Conservation (phyloP, 1,139 yeast species). For the Chernovozyma sophiae-reginae region DNA sequence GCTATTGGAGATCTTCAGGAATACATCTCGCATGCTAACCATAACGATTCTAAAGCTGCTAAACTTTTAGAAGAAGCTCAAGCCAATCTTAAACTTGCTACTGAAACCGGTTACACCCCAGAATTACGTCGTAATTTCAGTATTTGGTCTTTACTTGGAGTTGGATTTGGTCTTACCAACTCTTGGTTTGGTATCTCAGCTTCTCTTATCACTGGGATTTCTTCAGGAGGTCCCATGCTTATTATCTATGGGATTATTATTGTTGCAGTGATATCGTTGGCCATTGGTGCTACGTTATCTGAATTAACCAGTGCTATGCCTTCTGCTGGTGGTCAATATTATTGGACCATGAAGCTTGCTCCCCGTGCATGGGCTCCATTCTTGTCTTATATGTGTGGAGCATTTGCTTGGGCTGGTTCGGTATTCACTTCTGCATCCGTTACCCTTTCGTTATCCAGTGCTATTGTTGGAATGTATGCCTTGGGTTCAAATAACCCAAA, state of each 20-base stretch:
- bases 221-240: constrained; percentile 55
- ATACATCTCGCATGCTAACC: constrained; percentile 13
- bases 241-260: constrained; percentile 54
- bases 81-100: constrained; percentile 27
- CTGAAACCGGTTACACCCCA: constrained; percentile 33
- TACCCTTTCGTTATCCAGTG: constrained; percentile 49
- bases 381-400: constrained; percentile 55
- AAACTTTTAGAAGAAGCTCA: constrained; percentile 26
- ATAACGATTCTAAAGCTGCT: constrained; percentile 13
- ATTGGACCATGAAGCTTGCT: constrained; percentile 57
- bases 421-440: constrained; percentile 59
- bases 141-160: constrained; percentile 43
- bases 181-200: constrained; percentile 61
- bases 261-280: constrained; percentile 44
- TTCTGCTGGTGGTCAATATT: constrained; percentile 65
- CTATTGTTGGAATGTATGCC: constrained; percentile 54
- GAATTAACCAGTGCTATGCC: constrained; percentile 58
- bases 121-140: constrained; percentile 42
- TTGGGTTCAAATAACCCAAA: constrained; percentile 40
- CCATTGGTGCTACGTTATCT: constrained; percentile 50
- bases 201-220: constrained; percentile 51
- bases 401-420: constrained; percentile 58
- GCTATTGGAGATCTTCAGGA: constrained; percentile 18
- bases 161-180: constrained; percentile 59
- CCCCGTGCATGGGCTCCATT: constrained; percentile 47